Conservation (phyloP, 768 basidiomycete species). For the Hericium rajendrae region DNA sequence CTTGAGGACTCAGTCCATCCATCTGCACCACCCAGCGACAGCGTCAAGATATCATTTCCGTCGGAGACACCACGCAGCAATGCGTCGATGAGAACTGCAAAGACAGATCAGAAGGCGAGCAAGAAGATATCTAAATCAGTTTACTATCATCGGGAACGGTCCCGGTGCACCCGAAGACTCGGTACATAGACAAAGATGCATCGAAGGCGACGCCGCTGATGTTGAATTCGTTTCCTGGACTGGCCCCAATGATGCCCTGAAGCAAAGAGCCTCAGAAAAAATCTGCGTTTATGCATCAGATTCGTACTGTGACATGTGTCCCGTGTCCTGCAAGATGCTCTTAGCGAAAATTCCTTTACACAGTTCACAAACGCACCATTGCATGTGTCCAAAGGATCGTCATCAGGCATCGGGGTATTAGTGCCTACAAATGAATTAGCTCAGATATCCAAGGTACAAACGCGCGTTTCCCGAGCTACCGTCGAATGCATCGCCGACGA, state of each 20-base stretch:
- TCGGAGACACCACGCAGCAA: slow-evolving; percentile 41
- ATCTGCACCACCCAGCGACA: slow-evolving; percentile 53
- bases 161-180: slow-evolving; percentile 54
- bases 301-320: slow-evolving; percentile 42
- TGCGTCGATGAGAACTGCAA: slow-evolving; percentile 36
- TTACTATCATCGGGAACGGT: slow-evolving; percentile 41
- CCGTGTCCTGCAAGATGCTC: slow-evolving; percentile 29
- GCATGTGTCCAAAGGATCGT: slow-evolving; percentile 45
- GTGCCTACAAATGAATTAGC: slow-evolving; percentile 18
- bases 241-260: slow-evolving; percentile 51
- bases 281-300: no score
- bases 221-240: slow-evolving; percentile 51
- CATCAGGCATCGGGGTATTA: slow-evolving; percentile 41
- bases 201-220: slow-evolving; percentile 63
- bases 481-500: slow-evolving; percentile 46
- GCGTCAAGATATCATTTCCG: slow-evolving; percentile 50
- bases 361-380: slow-evolving; percentile 19
- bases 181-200: slow-evolving; percentile 43
- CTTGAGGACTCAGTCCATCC: slow-evolving; percentile 54
- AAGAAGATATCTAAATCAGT: slow-evolving; percentile 3
- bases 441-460: background rate
- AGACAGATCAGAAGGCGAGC: slow-evolving; percentile 18
- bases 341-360: background rate
- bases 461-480: slow-evolving; percentile 19
- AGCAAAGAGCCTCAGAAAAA: no score